These are phyloP conservation scores for Diutina neorugosa DNA, from an alignment of 1,139 yeast genomes.

Conservation along the genomic window DNA sequence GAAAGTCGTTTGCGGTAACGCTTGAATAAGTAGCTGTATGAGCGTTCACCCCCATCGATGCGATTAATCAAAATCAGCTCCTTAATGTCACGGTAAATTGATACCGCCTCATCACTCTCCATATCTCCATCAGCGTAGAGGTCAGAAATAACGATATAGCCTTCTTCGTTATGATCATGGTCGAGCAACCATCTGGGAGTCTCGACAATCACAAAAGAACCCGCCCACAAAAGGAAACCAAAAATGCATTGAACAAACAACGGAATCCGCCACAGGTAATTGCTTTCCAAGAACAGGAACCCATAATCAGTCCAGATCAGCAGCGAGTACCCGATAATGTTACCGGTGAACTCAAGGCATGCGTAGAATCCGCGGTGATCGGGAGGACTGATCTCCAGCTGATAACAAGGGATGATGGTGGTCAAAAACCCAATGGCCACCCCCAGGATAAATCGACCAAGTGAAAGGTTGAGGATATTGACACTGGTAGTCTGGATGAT, in stretches of 20 bases:
- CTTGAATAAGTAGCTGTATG: conserved; percentile 53
- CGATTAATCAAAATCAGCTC: conserved; percentile 45
- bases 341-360: conserved; percentile 87
- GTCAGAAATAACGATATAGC: conserved; percentile 40
- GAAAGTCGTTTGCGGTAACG: conserved; percentile 65
- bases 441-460: conserved; percentile 76
- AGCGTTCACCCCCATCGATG: conserved; percentile 58
- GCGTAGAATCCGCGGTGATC: conserved; percentile 82
- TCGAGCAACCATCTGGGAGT: conserved; percentile 86
- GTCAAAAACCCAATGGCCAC: conserved; percentile 82
- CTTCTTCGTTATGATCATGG: conserved; percentile 82
- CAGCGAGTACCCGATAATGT: conserved; percentile 73
- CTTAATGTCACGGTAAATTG: conserved; percentile 25
- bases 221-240: conserved; percentile 56
- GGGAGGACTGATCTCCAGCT: conserved; percentile 84
- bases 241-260: conserved; percentile 64
- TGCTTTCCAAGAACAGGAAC: conserved; percentile 45
- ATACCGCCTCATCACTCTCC: conserved; percentile 13
- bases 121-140: conserved; percentile 34
- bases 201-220: conserved; percentile 71
- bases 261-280: conserved; percentile 70
- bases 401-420: conserved; percentile 94
- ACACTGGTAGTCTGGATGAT: conserved; percentile 50
- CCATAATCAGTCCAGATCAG: conserved; percentile 89
- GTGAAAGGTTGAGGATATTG: conserved; percentile 38